Base-by-base conservation (phyloP, 1,284 basidiomycete genomes). In the Austroboletus novae-zelandiae region DNA sequence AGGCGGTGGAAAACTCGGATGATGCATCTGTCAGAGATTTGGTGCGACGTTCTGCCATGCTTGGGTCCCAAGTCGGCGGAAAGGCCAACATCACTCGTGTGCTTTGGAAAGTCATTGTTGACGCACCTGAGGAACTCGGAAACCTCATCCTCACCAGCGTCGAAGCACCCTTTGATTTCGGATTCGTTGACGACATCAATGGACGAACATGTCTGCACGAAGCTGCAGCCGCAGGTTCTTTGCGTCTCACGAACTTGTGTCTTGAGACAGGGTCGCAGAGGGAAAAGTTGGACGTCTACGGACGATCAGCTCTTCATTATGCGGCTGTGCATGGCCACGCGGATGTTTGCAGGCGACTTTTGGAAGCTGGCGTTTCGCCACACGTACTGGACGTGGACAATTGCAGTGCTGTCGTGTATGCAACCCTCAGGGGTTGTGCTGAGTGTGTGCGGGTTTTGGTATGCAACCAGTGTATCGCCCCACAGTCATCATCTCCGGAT, bases 171-270 rank as follows among this genome's bases (percentile, higher is more conserved):
- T 91, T 98, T 63, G 91, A 98, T 71, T 98, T 91, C 67, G 76
- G 78, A 45, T 98, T 94, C 64, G 80, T 98, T 39, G 97, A 99
- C 67, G 94, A 98, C 62, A 99, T 99, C 76, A 99, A 98, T 67
- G 92, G 91, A 31, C 84, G 97, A 29, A 95, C 90, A 1, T 93
- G 92, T 57, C 80, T 99, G n/a, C 97, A 99, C 66, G 91, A 96
- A 67, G 91, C 93, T 3, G 86, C 93, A 10, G 92, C 94, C 46
- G 84, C 87, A 9, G 96, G 96, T 9, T 80, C 84, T 15, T 71
- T 87, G 23, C 79, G 84, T n/a, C 79, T 99, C 37, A 91, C 95
- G 44, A 73, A 84, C 54, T 72, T 95, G 18, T 98, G 94, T 67
- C 79, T 98, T 23, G 75, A 81, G 46, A 84, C 86, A 48, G 81